These are phyloP conservation scores for Tephrocybe sp. DNA, from an alignment of 768 basidiomycete genomes.

Conservation along the genomic window DNA sequence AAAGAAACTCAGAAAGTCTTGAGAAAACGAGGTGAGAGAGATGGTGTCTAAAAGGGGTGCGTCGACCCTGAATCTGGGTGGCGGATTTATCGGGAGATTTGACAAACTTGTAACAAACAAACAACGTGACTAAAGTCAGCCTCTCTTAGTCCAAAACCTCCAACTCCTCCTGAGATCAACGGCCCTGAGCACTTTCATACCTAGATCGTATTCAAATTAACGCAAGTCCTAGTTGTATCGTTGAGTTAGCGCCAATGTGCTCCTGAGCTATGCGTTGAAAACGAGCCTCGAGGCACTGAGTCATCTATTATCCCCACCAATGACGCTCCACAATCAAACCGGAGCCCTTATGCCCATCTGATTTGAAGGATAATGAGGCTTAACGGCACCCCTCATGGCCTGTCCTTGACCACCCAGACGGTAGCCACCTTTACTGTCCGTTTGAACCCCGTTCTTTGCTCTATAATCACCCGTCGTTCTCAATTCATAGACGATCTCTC, in stretches of 20 bases:
- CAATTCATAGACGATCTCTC: background rate
- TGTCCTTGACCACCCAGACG: background rate
- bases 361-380: background rate
- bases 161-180: background rate
- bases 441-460: constrained; percentile 1
- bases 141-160: background rate
- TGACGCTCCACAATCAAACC: constrained; percentile 12
- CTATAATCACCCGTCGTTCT: background rate
- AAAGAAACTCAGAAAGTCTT: background rate
- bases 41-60: background rate
- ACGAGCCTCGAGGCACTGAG: constrained; percentile 8
- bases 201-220: background rate
- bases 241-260: background rate
- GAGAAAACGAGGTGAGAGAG: background rate
- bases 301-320: constrained; percentile 9
- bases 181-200: too few species aligned
- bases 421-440: background rate
- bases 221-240: background rate
- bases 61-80: background rate
- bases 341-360: background rate
- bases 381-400: constrained; percentile 5
- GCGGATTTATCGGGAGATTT: background rate
- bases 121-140: background rate
- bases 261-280: background rate
- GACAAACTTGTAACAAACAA: too few species aligned